Conservation (phyloP, 2,329 filamentous ascomycete genomes). For the Colletotrichum viniferum region DNA sequence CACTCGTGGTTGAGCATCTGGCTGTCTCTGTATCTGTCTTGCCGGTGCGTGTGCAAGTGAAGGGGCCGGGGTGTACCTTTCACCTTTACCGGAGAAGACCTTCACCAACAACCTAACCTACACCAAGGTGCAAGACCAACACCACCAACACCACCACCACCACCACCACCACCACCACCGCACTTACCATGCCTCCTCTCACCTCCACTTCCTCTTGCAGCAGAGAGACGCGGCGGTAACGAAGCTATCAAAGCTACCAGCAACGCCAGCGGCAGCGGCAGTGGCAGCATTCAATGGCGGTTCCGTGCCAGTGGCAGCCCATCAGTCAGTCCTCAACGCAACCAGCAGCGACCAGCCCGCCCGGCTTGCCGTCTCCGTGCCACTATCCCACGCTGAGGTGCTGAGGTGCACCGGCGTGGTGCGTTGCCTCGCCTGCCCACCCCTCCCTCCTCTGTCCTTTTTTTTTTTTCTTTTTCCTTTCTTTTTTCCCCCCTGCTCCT, state of each 20-base stretch:
- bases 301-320: neutral
- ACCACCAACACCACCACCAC: neutral
- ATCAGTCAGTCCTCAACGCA: conserved; percentile 10
- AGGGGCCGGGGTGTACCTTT: neutral
- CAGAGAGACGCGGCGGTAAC: neutral
- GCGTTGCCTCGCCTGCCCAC: neutral
- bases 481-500: neutral
- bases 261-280: neutral
- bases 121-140: neutral
- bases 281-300: neutral
- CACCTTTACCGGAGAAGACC: neutral
- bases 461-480: neutral
- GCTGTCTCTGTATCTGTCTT: neutral
- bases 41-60: neutral
- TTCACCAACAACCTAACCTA: neutral
- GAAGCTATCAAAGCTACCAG: neutral
- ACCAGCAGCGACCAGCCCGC: conserved; percentile 5
- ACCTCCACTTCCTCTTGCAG: neutral
- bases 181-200: neutral
- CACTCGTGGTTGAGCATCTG: neutral
- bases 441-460: neutral
- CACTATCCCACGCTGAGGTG: conserved; percentile 10
- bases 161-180: neutral
- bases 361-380: conserved; percentile 19
- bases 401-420: neutral